Percentiles rank a stretch among this genome's conserved stretches.
Evolutionary conservation across 2,329 filamentous ascomycete genomes (phyloP).

Genomic region (Botrytis deweyae): DNA sequence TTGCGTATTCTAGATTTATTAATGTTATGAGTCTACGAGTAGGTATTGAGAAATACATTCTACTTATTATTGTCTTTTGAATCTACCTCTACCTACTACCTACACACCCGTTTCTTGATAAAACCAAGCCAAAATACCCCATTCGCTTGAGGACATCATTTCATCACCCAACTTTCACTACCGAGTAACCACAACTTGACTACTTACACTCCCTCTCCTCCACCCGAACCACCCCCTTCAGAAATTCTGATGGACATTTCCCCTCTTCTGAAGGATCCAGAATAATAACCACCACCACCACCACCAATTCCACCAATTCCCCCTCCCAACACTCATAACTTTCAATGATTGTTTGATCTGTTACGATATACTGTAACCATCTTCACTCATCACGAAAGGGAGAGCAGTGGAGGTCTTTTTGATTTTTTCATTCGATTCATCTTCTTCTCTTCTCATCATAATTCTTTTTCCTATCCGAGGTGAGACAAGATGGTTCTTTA

Average conservation of each 20-base stretch:
- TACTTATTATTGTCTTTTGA: neutral
- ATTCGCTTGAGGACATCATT: conserved; percentile 20
- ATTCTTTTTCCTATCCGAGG: conserved; percentile 33
- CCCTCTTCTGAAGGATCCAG: conserved; percentile 18
- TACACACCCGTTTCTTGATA: neutral
- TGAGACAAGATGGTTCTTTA: conserved; percentile 31
- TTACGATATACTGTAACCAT: conserved; percentile 17
- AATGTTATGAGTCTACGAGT: too few species aligned
- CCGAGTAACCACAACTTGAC: neutral
- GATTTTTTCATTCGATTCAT: neutral
- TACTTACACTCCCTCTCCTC: neutral
- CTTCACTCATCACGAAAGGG: conserved; percentile 23
- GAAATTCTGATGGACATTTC: conserved; percentile 14
- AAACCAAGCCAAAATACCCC: neutral
- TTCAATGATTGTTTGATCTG: neutral
- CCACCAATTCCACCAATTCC: too few species aligned
- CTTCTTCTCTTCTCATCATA: neutral
- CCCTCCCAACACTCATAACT: neutral
- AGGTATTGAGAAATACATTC: neutral
- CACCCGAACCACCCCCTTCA: conserved; percentile 7
- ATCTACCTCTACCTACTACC: neutral
- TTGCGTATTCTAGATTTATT: too few species aligned
- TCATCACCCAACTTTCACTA: neutral
- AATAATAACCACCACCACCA: neutral
- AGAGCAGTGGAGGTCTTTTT: conserved; percentile 18